These are phyloP conservation scores for Celoporthe dispersa DNA, from an alignment of 2,329 filamentous ascomycete genomes.

Conservation along the genomic window DNA sequence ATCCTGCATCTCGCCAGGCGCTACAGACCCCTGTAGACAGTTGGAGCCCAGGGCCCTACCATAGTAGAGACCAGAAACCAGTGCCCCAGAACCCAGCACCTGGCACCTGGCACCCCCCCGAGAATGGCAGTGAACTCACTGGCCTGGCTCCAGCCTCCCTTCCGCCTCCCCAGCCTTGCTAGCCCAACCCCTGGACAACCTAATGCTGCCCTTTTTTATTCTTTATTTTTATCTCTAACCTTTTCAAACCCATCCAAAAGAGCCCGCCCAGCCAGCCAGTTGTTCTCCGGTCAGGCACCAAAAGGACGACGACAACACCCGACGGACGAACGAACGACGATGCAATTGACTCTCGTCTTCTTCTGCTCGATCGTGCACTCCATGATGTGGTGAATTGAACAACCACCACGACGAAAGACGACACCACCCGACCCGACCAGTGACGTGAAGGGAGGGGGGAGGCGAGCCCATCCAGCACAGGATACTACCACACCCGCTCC, in stretches of 20 bases:
- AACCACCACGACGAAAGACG: not conserved
- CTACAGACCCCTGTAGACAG: not conserved
- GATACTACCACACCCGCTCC: not conserved
- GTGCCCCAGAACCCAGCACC: not conserved
- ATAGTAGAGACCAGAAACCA: not conserved
- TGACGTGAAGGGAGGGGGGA: not conserved
- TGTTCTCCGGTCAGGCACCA: not conserved
- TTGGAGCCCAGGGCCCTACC: not conserved
- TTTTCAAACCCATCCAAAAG: not conserved
- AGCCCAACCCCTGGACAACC: not conserved
- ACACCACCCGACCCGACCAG: not conserved
- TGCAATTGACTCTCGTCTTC: not conserved
- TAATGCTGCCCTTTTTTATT: slow-evolving; percentile 3
- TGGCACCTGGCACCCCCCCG: not conserved
- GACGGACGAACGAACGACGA: not conserved
- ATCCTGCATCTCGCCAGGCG: slow-evolving; percentile 2
- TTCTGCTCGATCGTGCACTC: not conserved
- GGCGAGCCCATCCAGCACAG: not conserved
- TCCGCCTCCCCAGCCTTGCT: not conserved
- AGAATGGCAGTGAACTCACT: not conserved
- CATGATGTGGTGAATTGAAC: slow-evolving; percentile 5
- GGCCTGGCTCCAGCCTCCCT: not conserved
- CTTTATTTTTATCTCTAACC: not conserved
- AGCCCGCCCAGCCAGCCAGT: not conserved
- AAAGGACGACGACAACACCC: not conserved